Percentiles rank a stretch among this genome's conserved stretches.
Conservation (phyloP, 495 filamentous ascomycete genomes). For the Rostrohypoxylon terebratum region DNA sequence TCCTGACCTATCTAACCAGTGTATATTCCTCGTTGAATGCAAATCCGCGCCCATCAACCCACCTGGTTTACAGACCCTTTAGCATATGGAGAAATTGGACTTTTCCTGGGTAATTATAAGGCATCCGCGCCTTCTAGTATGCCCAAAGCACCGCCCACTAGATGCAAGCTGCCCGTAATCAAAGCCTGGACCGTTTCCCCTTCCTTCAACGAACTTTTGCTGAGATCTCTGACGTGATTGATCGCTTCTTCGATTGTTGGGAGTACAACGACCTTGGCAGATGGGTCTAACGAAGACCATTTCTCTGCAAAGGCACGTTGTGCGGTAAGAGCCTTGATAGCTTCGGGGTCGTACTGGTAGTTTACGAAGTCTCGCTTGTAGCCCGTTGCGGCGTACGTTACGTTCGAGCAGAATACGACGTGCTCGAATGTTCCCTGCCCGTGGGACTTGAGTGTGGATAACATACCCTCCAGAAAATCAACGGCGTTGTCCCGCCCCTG, state of each 20-base stretch:
- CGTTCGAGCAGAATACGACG: constrained; percentile 89
- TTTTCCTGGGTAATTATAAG: constrained; percentile 47
- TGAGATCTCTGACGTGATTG: constrained; percentile 68
- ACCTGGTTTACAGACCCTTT: background rate
- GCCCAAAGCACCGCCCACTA: constrained; percentile 69
- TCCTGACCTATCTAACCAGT: constrained; percentile 30
- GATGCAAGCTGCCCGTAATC: constrained; percentile 72
- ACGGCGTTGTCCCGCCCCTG: constrained; percentile 85
- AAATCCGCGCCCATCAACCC: background rate
- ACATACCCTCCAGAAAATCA: constrained; percentile 74
- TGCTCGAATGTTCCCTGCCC: constrained; percentile 74
- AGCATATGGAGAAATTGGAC: constrained; percentile 7
- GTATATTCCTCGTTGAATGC: constrained; percentile 33
- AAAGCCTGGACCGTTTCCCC: constrained; percentile 59
- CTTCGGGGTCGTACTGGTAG: constrained; percentile 73
- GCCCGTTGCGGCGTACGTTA: constrained; percentile 76
- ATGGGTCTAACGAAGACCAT: constrained; percentile 75
- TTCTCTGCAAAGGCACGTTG: constrained; percentile 79
- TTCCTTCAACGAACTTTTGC: constrained; percentile 36
- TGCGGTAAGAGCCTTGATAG: constrained; percentile 74
- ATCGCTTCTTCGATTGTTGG: constrained; percentile 90
- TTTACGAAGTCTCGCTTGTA: constrained; percentile 83
- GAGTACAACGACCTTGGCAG: constrained; percentile 71
- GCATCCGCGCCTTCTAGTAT: constrained; percentile 61
- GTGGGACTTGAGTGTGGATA: constrained; percentile 61